Conservation (phyloP, 768 basidiomycete species). For the Tylopilus plumbeoviolaceoides region DNA sequence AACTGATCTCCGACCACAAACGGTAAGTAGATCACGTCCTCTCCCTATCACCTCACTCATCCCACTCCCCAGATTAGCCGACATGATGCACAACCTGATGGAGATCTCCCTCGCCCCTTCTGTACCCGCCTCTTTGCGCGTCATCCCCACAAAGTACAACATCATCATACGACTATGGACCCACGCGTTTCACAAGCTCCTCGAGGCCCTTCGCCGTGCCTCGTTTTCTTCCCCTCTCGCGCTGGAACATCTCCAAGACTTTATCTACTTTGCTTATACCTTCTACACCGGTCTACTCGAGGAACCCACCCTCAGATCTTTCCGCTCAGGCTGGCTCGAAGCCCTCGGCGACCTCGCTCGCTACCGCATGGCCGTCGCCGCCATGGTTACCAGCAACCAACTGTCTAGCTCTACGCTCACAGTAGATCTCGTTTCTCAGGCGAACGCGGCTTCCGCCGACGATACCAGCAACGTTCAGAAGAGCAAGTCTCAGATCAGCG, state of each 20-base stretch:
- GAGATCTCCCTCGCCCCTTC: slow-evolving; percentile 80
- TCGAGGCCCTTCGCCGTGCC: slow-evolving; percentile 85
- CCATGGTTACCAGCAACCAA: slow-evolving; percentile 58
- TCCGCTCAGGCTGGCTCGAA: slow-evolving; percentile 89
- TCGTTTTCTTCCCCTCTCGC: slow-evolving; percentile 63
- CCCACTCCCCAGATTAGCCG: slow-evolving; percentile 65
- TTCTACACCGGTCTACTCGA: slow-evolving; percentile 91
- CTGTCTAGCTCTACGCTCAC: slow-evolving; percentile 46
- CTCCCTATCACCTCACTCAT: background rate
- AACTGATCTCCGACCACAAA: slow-evolving; percentile 76
- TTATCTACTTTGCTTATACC: slow-evolving; percentile 91
- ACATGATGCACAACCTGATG: slow-evolving; percentile 86
- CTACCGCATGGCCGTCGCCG: slow-evolving; percentile 95
- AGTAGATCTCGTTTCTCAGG: slow-evolving; percentile 50
- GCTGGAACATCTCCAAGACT: slow-evolving; percentile 89
- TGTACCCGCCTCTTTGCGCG: slow-evolving; percentile 83
- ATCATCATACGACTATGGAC: slow-evolving; percentile 94
- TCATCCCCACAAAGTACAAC: slow-evolving; percentile 92
- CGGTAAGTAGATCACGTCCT: slow-evolving; percentile 46
- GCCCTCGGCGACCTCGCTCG: slow-evolving; percentile 94
- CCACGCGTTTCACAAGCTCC: slow-evolving; percentile 82
- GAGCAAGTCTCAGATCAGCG: slow-evolving; percentile 32
- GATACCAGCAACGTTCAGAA: slow-evolving; percentile 28
- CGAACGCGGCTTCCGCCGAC: slow-evolving; percentile 30
- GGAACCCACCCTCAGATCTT: slow-evolving; percentile 63